These are phyloP conservation scores for Moesziomyces parantarcticus DNA, from an alignment of 1,284 basidiomycete species.

Conservation along the genomic window DNA sequence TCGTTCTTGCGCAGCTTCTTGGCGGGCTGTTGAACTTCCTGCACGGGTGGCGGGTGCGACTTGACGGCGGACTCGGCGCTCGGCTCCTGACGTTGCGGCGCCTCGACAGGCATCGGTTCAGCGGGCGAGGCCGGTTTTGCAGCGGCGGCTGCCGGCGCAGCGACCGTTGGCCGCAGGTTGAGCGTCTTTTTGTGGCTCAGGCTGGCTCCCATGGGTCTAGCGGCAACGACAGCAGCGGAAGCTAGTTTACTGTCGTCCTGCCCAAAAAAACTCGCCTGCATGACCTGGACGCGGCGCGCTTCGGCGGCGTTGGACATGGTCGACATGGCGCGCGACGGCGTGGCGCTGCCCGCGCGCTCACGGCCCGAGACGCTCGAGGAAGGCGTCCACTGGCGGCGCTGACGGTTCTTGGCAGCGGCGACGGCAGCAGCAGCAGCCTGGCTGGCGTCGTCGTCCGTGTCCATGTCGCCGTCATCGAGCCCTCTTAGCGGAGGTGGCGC, in stretches of 20 bases:
- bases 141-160: constrained; percentile 4
- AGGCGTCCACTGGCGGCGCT: constrained; percentile 39
- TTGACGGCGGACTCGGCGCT: not conserved
- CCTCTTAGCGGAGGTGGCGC: constrained; percentile 44
- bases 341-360: constrained; percentile 37
- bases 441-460: constrained; percentile 40
- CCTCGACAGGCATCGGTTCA: not conserved
- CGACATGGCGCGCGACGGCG: constrained; percentile 42
- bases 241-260: constrained; percentile 55
- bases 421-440: constrained; percentile 27
- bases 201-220: constrained; percentile 43
- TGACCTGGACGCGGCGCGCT: constrained; percentile 64
- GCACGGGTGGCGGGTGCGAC: constrained; percentile 13
- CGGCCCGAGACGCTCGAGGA: constrained; percentile 30
- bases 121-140: constrained; percentile 5
- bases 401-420: constrained; percentile 35
- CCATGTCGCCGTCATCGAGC: constrained; percentile 45
- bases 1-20: constrained; percentile 53
- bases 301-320: constrained; percentile 48
- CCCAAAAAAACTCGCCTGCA: constrained; percentile 68
- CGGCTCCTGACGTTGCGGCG: constrained; percentile 10
- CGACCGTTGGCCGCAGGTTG: constrained; percentile 16
- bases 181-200: constrained; percentile 32
- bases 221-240: constrained; percentile 53
- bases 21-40: constrained; percentile 36